These are phyloP conservation scores for Penicillium longicatenatum DNA, from an alignment of 495 filamentous ascomycete genomes.

Conservation along the genomic window DNA sequence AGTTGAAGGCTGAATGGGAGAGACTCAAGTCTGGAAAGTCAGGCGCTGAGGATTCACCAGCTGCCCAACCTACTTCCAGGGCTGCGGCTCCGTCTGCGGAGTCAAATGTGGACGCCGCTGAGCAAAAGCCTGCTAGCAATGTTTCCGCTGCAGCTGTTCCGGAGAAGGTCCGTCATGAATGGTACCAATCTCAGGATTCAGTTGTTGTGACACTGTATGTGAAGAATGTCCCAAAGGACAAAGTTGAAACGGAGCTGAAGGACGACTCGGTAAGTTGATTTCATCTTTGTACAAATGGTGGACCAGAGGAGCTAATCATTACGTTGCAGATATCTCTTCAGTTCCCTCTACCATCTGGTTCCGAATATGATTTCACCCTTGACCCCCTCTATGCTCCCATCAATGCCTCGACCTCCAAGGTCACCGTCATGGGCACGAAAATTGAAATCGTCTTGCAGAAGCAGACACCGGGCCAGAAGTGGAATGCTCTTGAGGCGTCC, in stretches of 20 bases:
- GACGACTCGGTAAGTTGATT: slow-evolving; percentile 46
- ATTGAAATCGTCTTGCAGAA: slow-evolving; percentile 82
- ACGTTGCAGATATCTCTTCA: slow-evolving; percentile 56
- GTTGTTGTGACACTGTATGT: slow-evolving; percentile 72
- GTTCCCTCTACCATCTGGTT: slow-evolving; percentile 63
- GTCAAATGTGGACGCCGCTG: background rate
- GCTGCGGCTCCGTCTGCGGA: background rate
- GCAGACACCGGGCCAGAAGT: slow-evolving; percentile 66
- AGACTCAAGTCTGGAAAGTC: slow-evolving; percentile 30
- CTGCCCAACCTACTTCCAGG: slow-evolving; percentile 3
- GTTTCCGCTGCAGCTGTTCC: background rate
- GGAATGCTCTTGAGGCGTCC: slow-evolving; percentile 66
- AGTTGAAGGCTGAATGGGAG: slow-evolving; percentile 38
- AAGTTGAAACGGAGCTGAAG: slow-evolving; percentile 58
- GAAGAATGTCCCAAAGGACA: slow-evolving; percentile 70
- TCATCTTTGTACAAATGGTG: background rate
- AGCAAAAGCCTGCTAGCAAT: background rate
- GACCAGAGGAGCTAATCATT: background rate
- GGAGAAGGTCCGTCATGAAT: slow-evolving; percentile 72
- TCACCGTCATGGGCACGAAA: slow-evolving; percentile 73
- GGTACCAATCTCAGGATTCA: slow-evolving; percentile 70
- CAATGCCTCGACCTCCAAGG: slow-evolving; percentile 58
- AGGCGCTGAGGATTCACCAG: slow-evolving; percentile 22
- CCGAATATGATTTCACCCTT: slow-evolving; percentile 67
- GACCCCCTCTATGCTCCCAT: slow-evolving; percentile 71